Conservation (phyloP, 2,329 filamentous ascomycete genomes). For the Purpureocillium takamizusanense region DNA sequence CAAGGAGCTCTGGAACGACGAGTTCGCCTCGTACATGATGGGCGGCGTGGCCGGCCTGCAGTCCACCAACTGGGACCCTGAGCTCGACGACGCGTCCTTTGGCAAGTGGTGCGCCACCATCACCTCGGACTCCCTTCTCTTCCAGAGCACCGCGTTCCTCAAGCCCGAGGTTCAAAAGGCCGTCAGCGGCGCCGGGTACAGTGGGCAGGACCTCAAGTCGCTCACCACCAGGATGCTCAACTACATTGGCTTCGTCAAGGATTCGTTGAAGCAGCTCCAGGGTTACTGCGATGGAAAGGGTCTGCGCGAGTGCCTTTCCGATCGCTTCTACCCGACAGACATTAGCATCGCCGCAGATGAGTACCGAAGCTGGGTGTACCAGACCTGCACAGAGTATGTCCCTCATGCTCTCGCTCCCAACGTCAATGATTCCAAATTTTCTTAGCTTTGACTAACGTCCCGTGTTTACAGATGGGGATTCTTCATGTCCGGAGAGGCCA, state of each 20-base stretch:
- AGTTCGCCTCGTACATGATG: conserved; percentile 37
- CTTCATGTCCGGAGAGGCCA: conserved; percentile 63
- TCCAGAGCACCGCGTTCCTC: conserved; percentile 28
- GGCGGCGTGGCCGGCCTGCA: conserved; percentile 35
- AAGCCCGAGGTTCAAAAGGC: conserved; percentile 25
- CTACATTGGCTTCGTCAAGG: conserved; percentile 36
- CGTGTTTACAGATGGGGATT: conserved; percentile 77
- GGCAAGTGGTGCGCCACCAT: conserved; percentile 39
- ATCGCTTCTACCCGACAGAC: conserved; percentile 11
- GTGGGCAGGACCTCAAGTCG: conserved; percentile 18
- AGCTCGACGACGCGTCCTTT: conserved; percentile 28
- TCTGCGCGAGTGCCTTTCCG: conserved; percentile 20
- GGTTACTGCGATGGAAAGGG: conserved; percentile 14
- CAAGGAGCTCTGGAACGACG: conserved; percentile 31
- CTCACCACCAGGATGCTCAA: conserved; percentile 39
- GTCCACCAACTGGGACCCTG: conserved; percentile 44
- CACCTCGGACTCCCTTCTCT: conserved; percentile 30
- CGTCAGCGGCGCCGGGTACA: conserved; percentile 31
- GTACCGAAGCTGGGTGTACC: conserved; percentile 39
- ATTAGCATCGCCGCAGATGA: conserved; percentile 11
- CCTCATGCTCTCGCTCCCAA: neutral
- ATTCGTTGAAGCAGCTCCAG: conserved; percentile 15
- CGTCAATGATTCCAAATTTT: neutral
- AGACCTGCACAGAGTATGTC: conserved; percentile 42
- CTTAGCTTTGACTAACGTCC: too few species aligned